Conservation (phyloP, 2,329 filamentous ascomycete genomes). For the Teratosphaeria pseudoeucalypti region DNA sequence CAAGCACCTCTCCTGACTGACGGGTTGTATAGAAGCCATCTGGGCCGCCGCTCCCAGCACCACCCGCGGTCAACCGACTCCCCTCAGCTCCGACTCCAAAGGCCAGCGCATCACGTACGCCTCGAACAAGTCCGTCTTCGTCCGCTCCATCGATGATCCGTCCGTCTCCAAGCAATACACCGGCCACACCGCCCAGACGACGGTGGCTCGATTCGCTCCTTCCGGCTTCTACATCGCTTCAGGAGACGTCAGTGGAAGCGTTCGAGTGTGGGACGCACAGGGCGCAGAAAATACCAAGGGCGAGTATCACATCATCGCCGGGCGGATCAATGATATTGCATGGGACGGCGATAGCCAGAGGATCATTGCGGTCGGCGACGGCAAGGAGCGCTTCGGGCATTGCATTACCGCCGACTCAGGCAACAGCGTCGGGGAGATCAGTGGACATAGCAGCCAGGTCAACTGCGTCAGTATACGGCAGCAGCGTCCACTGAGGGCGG, state of each 20-base stretch:
- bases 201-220: slow-evolving; percentile 86
- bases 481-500: slow-evolving; percentile 81
- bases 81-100: slow-evolving; percentile 77
- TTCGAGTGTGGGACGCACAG: slow-evolving; percentile 83
- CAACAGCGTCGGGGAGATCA: slow-evolving; percentile 90
- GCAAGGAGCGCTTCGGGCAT: slow-evolving; percentile 84
- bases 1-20: not conserved
- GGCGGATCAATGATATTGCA: slow-evolving; percentile 88
- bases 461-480: slow-evolving; percentile 85
- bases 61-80: slow-evolving; percentile 74
- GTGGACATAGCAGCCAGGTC: slow-evolving; percentile 80
- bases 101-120: slow-evolving; percentile 89
- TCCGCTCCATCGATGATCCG: slow-evolving; percentile 88
- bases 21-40: slow-evolving; percentile 45
- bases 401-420: slow-evolving; percentile 93
- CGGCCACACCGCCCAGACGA: slow-evolving; percentile 77
- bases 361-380: slow-evolving; percentile 91
- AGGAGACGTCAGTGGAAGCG: slow-evolving; percentile 73
- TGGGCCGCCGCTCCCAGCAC: slow-evolving; percentile 80
- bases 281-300: slow-evolving; percentile 84
- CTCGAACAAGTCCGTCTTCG: slow-evolving; percentile 91
- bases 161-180: slow-evolving; percentile 80
- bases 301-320: slow-evolving; percentile 89
- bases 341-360: slow-evolving; percentile 97
- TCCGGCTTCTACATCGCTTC: slow-evolving; percentile 92